A percentile compares a stretch with the other conserved stretches of the same genome.
Evolutionary conservation across 441 rosid species (phyloP).

Genomic region (Mallotus japonicus): DNA sequence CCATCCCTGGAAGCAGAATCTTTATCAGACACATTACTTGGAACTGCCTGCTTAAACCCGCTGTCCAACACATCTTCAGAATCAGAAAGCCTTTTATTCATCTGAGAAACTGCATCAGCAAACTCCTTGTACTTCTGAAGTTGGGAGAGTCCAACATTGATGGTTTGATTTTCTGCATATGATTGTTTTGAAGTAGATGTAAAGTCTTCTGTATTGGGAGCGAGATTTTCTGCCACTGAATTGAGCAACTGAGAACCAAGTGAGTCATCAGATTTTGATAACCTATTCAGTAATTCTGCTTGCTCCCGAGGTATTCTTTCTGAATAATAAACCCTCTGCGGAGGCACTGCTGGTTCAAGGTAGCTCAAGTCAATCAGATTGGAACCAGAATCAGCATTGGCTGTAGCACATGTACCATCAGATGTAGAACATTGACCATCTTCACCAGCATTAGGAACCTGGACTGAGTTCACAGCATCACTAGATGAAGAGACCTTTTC

Average conservation of each 20-base stretch:
- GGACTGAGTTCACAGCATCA: conserved; percentile 44
- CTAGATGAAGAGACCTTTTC: conserved; percentile 37
- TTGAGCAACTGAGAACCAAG: conserved; percentile 73
- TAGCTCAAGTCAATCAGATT: conserved; percentile 52
- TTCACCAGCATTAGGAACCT: conserved; percentile 39
- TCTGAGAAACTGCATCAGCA: conserved; percentile 37
- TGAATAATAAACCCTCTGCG: conserved; percentile 62
- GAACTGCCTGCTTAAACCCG: conserved; percentile 37
- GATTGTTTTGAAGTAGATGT: conserved; percentile 27
- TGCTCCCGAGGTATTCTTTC: conserved; percentile 79
- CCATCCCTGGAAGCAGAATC: conserved; percentile 38
- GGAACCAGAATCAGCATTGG: conserved; percentile 39
- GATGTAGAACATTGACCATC: conserved; percentile 46
- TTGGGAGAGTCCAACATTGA: conserved; percentile 39
- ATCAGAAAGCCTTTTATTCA: conserved; percentile 36
- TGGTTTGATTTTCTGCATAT: conserved; percentile 29
- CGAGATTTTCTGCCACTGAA: conserved; percentile 36
- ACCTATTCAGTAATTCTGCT: conserved; percentile 56
- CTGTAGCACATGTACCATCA: conserved; percentile 34
- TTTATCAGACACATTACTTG: conserved; percentile 25
- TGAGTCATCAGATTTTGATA: conserved; percentile 80
- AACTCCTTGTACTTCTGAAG: conserved; percentile 45
- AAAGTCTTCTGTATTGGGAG: conserved; percentile 28
- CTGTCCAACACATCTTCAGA: conserved; percentile 34
- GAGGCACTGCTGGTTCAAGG: conserved; percentile 42